Base-by-base conservation (phyloP, 2,329 filamentous ascomycete species). In the Bipolaris cookei region DNA sequence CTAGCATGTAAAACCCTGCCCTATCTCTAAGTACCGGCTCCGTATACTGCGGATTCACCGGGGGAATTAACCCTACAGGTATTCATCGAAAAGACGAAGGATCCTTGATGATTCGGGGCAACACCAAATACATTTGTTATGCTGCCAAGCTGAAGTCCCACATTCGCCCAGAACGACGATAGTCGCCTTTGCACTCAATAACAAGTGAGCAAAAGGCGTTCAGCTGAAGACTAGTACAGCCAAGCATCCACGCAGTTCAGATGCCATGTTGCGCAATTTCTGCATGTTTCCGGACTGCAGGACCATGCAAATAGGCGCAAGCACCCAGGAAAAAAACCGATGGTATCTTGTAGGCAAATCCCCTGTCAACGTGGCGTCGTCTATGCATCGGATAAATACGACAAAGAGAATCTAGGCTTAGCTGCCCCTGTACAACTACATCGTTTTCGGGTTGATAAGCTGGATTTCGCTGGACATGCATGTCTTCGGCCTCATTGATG, bases 401-500 rank as follows among this genome's bases (percentile, higher is more conserved):
- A 43, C 28, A n/a, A 18, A 46, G 34, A 35, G 42, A 32, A 32
- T 37, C 37, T 28, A 47, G 21, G 35, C 49, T 32, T 37, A 38
- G 25, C 20, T 32, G 28, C 52, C 41, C 49, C 38, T 52, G 43
- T 10, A 20, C 10, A 34, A 55, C 10, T 51, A 32, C 44, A 45
- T 18, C 32, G 11, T 34, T 51, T 25, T 44, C 47, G 47, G 28
- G 43, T 28, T 14, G 37, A 11, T 20, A 47, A 18, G 13, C 51
- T 48, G 43, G 7, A 51, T 51, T n/a, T 44, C 37, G 42, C 54
- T 53, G 54, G 38, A 23, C 16, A 53, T 56, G 48, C 47, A 32
- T 41, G 13, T 38, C 5, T 30, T 28, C 42, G 23, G 38, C 25
- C 13, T 42, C 35, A 46, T 39, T 56, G 38, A 28, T 16, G 54